phyloP scores from a whole-genome alignment of 2,329 filamentous ascomycete species.

The Paracamarosporium sp. region DNA sequence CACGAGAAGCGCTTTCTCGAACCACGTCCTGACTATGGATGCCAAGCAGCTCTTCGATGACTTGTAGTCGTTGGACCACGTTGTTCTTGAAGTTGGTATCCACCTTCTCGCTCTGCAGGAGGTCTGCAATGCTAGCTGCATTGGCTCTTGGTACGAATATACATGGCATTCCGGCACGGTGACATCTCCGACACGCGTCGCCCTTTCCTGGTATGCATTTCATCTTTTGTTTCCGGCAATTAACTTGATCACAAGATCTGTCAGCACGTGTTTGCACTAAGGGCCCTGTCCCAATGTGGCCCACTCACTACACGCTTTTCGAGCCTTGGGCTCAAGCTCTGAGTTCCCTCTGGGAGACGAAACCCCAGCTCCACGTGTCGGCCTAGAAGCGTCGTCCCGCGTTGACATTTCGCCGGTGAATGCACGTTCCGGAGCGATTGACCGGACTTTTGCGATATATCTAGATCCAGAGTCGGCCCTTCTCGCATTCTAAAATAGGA shows the following conservation, averaged over 20 bases:
- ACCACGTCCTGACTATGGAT: background rate
- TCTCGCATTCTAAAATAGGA: background rate
- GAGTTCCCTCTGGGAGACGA: too few species aligned
- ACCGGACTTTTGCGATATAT: constrained; percentile 5
- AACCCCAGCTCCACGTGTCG: background rate
- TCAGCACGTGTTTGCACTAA: background rate
- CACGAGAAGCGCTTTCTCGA: background rate
- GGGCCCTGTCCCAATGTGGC: background rate
- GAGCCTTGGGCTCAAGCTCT: constrained; percentile 1
- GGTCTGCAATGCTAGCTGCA: background rate
- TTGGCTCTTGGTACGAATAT: constrained; percentile 8
- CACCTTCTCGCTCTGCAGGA: background rate
- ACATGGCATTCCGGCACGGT: constrained; percentile 2
- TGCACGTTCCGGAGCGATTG: background rate
- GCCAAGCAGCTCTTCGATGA: constrained; percentile 2
- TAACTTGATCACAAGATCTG: background rate
- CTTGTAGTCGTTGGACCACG: background rate
- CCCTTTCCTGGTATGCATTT: background rate
- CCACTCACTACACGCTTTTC: constrained; percentile 5
- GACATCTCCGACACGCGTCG: constrained; percentile 3
- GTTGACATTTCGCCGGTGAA: background rate
- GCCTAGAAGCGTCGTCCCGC: background rate
- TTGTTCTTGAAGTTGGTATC: constrained; percentile 1
- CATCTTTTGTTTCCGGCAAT: constrained; percentile 7
- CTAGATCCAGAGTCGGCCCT: constrained; percentile 1